phyloP scores from a whole-genome alignment of 1,284 basidiomycete species.

The Ceratobasidium sp. region DNA sequence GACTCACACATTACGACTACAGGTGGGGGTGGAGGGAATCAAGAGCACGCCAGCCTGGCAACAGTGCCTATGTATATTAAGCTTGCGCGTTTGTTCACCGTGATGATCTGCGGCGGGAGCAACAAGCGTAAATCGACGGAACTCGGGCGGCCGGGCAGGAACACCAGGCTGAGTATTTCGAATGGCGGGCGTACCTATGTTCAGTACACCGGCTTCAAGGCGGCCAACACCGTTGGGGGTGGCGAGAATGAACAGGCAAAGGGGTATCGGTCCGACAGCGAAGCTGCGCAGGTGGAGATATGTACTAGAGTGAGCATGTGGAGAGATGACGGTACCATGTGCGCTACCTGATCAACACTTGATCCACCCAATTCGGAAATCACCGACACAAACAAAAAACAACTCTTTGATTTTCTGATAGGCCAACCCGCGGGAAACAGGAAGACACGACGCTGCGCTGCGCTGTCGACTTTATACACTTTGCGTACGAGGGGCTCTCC shows the following conservation, averaged over 20 bases:
- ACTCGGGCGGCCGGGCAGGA: constrained; percentile 13
- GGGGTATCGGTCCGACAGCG: constrained; percentile 37
- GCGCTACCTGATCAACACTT: constrained; percentile 37
- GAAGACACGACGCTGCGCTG: not conserved
- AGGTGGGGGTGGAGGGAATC: not conserved
- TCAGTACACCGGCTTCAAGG: not conserved
- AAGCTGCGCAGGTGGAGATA: constrained; percentile 22
- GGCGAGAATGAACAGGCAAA: constrained; percentile 18
- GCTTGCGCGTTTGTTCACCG: not conserved
- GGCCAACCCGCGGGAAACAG: constrained; percentile 10
- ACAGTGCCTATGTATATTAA: constrained; percentile 22
- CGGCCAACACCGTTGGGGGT: constrained; percentile 20
- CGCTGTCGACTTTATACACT: constrained; percentile 22
- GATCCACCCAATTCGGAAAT: constrained; percentile 36
- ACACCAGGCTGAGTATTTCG: constrained; percentile 16
- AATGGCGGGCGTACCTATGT: constrained; percentile 35
- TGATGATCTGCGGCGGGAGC: not conserved
- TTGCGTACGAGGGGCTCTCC: constrained; percentile 18
- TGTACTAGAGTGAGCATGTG: constrained; percentile 45
- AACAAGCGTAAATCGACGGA: constrained; percentile 27
- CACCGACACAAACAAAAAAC: constrained; percentile 26
- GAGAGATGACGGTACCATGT: constrained; percentile 42
- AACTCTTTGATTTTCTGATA: constrained; percentile 44
- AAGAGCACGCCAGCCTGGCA: not conserved
- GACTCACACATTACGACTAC: constrained; percentile 36